phyloP scores from a whole-genome alignment of 2,329 filamentous ascomycete genomes.

The Exophiala alcalophila region DNA sequence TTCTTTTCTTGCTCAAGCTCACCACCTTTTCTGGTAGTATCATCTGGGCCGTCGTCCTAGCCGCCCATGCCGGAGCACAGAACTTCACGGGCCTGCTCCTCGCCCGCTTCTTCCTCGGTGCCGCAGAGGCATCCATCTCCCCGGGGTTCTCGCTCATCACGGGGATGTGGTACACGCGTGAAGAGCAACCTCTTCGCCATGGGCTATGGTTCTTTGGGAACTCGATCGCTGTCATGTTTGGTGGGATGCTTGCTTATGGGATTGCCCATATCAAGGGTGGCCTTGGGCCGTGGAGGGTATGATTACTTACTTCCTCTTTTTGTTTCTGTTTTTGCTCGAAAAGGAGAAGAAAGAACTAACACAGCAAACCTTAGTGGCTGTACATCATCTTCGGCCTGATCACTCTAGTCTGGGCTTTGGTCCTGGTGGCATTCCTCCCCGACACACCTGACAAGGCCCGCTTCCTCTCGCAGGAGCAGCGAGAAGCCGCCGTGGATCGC shows the following conservation, averaged over 20 bases:
- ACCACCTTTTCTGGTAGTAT: conserved; percentile 9
- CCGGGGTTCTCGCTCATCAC: conserved; percentile 40
- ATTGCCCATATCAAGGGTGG: conserved; percentile 41
- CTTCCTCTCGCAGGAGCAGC: conserved; percentile 42
- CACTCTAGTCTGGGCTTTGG: conserved; percentile 31
- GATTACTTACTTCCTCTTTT: too few species aligned
- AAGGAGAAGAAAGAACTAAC: too few species aligned
- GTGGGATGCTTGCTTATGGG: conserved; percentile 46
- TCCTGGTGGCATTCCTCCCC: conserved; percentile 46
- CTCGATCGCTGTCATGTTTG: conserved; percentile 37
- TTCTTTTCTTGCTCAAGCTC: background rate
- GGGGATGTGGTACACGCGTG: conserved; percentile 41
- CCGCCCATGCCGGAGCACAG: conserved; percentile 35
- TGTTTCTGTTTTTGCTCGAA: too few species aligned
- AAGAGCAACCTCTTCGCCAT: conserved; percentile 36
- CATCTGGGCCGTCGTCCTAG: conserved; percentile 36
- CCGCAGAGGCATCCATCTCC: conserved; percentile 39
- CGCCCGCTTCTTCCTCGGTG: conserved; percentile 44
- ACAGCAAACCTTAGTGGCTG: too few species aligned
- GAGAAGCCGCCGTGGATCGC: conserved; percentile 51
- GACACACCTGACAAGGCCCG: conserved; percentile 46
- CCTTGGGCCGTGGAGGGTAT: too few species aligned
- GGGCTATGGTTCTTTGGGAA: conserved; percentile 39
- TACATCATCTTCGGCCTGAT: conserved; percentile 47
- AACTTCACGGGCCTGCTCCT: conserved; percentile 39